Evolutionary conservation across 2,329 filamentous ascomycete species (phyloP).

Genomic region (Lachnellula suecica): DNA sequence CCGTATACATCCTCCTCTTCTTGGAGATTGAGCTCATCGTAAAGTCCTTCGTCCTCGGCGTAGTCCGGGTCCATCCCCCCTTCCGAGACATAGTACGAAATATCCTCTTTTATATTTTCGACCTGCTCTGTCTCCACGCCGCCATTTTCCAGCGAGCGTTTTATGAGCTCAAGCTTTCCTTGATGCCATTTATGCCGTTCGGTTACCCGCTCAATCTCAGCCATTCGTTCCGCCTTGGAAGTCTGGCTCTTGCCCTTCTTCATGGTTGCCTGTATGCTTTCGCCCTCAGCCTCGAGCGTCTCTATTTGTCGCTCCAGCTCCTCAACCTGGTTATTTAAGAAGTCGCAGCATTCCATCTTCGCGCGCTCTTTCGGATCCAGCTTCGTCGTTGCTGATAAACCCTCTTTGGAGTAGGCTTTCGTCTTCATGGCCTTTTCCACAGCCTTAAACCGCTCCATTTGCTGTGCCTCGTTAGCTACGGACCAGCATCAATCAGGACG

Average conservation of each 20-base stretch:
- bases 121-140: constrained; percentile 86
- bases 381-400: constrained; percentile 85
- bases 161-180: constrained; percentile 84
- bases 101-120: constrained; percentile 83
- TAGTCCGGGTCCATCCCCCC: constrained; percentile 87
- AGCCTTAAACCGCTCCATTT: constrained; percentile 99
- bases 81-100: constrained; percentile 92
- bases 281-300: constrained; percentile 84
- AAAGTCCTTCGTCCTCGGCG: constrained; percentile 90
- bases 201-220: constrained; percentile 78
- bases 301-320: constrained; percentile 94
- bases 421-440: constrained; percentile 99
- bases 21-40: constrained; percentile 89
- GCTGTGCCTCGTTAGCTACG: constrained; percentile 51
- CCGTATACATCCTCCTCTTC: constrained; percentile 90
- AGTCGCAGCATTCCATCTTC: constrained; percentile 84
- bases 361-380: constrained; percentile 98
- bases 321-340: constrained; percentile 83
- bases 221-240: constrained; percentile 81
- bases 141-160: constrained; percentile 88
- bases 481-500: constrained; percentile 10
- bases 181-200: constrained; percentile 98
- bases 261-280: constrained; percentile 80
- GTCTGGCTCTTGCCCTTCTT: constrained; percentile 93
- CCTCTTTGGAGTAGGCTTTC: constrained; percentile 98